phyloP scores from a whole-genome alignment of 495 filamentous ascomycete genomes.

The Cenococcum geophilum region DNA sequence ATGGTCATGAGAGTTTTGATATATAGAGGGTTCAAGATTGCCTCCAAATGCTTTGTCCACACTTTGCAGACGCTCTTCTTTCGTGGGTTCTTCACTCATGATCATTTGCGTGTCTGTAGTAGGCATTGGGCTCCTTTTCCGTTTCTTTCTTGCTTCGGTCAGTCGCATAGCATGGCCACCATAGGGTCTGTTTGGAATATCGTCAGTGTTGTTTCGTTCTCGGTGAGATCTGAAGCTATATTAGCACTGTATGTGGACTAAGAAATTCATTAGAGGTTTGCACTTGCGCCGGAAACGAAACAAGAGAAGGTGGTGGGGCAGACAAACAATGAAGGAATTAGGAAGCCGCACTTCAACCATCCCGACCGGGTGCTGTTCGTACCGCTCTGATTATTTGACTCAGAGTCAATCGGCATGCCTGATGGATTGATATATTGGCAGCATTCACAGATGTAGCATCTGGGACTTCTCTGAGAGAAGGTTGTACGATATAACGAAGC shows the following conservation, averaged over 20 bases:
- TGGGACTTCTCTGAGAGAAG: neutral
- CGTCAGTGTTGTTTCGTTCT: neutral
- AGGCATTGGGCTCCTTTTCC: constrained; percentile 11
- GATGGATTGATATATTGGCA: neutral
- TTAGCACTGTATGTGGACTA: neutral
- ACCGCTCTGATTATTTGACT: constrained; percentile 13
- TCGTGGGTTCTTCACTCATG: constrained; percentile 1
- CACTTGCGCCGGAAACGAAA: neutral
- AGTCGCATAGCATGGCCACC: neutral
- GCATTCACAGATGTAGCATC: constrained; percentile 12
- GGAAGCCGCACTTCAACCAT: constrained; percentile 18
- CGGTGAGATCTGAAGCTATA: neutral
- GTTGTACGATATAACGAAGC: neutral
- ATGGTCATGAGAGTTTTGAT: neutral
- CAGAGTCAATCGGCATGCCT: constrained; percentile 19
- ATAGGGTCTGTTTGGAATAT: neutral
- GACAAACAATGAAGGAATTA: constrained; percentile 19
- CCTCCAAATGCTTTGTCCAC: too few relatives aligned
- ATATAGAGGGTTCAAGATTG: too few relatives aligned
- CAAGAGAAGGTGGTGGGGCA: neutral
- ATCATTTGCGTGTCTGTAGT: neutral
- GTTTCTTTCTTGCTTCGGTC: constrained; percentile 20
- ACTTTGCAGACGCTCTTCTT: too few relatives aligned
- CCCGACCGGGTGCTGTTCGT: constrained; percentile 9
- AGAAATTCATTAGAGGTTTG: neutral